phyloP scores from a whole-genome alignment of 2,329 filamentous ascomycete species.

The Acarospora socialis region DNA sequence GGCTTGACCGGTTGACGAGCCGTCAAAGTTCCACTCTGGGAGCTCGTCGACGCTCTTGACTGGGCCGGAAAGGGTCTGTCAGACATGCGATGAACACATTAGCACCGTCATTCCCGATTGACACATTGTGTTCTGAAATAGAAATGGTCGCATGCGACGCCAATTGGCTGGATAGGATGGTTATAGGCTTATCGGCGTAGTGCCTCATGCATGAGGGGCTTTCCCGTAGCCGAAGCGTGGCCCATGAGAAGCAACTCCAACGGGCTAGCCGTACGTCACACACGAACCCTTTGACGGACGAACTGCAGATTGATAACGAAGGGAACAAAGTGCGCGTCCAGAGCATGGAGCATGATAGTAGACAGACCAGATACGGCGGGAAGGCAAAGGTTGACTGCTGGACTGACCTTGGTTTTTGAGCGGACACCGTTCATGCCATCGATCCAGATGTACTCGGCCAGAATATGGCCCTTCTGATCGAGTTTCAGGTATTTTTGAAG shows the following conservation, averaged over 20 bases:
- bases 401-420: conserved; percentile 88
- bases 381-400: conserved; percentile 8
- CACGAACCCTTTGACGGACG: too few species aligned
- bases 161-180: too few species aligned
- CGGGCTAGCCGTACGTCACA: too few species aligned
- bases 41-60: conserved; percentile 47
- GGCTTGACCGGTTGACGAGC: conserved; percentile 83
- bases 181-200: too few species aligned
- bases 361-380: conserved; percentile 4
- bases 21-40: conserved; percentile 71
- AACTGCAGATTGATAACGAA: too few species aligned
- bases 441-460: conserved; percentile 97
- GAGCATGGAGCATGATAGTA: conserved; percentile 9
- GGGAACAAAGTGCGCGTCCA: too few species aligned
- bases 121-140: too few species aligned
- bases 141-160: too few species aligned
- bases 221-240: too few species aligned
- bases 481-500: conserved; percentile 85
- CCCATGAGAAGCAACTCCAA: too few species aligned
- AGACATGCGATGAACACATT: conserved; percentile 23
- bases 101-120: conserved; percentile 30
- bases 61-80: conserved; percentile 49
- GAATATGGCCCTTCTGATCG: conserved; percentile 74
- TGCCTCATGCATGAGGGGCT: too few species aligned
- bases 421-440: conserved; percentile 70